phyloP scores from a whole-genome alignment of 179 eudicot genomes.

The Beta macrorhiza region DNA sequence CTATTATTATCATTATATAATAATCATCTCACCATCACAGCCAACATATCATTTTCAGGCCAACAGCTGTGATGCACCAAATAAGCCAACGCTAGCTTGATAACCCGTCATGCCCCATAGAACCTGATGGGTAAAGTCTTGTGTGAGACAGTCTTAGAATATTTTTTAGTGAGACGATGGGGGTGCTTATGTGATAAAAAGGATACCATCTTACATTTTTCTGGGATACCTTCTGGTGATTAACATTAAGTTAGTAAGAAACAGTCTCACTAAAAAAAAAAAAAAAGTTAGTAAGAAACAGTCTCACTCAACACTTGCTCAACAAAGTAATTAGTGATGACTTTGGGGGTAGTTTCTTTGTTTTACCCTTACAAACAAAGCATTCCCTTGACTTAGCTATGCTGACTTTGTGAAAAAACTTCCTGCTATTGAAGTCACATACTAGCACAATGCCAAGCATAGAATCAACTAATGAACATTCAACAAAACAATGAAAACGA shows the following conservation, averaged over 20 bases:
- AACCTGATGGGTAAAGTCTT: no score
- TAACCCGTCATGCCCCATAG: background rate
- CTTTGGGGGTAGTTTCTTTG: no score
- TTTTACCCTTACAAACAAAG: background rate
- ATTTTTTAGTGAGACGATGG: no score
- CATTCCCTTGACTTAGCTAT: background rate
- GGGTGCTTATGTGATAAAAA: no score
- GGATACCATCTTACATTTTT: no score
- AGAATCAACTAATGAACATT: background rate
- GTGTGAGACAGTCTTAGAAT: no score
- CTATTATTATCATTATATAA: background rate
- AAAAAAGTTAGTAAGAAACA: no score
- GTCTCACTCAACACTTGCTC: no score
- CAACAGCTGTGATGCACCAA: slow-evolving; percentile 27
- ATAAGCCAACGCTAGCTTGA: slow-evolving; percentile 9
- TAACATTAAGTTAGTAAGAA: no score
- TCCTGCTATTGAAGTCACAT: background rate
- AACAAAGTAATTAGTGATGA: no score
- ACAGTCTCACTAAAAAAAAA: no score
- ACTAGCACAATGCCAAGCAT: background rate
- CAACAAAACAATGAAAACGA: background rate
- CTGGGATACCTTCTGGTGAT: no score
- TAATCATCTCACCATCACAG: slow-evolving; percentile 11
- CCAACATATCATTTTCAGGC: slow-evolving; percentile 12
- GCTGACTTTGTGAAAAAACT: slow-evolving; percentile 7